These are phyloP conservation scores for Tetrapisispora arboricola DNA, from an alignment of 805 yeast species.

Conservation along the genomic window DNA sequence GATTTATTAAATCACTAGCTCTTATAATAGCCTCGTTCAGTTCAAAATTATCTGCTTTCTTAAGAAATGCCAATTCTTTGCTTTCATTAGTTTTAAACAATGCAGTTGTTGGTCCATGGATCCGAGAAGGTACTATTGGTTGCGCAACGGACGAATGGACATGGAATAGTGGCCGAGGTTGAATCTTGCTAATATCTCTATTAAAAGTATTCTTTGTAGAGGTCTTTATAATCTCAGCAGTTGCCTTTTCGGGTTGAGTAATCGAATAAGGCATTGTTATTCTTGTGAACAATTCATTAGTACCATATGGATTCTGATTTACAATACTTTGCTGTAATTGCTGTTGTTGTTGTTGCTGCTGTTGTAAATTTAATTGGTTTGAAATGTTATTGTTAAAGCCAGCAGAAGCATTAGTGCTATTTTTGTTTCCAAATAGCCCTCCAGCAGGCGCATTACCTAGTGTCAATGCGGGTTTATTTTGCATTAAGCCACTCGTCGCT, in stretches of 20 bases:
- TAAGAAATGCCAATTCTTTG: background rate
- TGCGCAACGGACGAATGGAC: background rate
- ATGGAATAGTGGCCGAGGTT: conserved; percentile 52
- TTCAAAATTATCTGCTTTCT: background rate
- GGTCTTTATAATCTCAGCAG: conserved; percentile 38
- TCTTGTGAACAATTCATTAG: conserved; percentile 52
- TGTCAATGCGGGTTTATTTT: conserved; percentile 3
- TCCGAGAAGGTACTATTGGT: background rate
- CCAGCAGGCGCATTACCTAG: conserved; percentile 5
- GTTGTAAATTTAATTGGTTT: too few species aligned
- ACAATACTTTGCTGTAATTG: conserved; percentile 27
- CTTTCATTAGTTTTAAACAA: background rate
- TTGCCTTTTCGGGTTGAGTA: conserved; percentile 34
- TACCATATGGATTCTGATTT: conserved; percentile 61
- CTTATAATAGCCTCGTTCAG: conserved; percentile 14
- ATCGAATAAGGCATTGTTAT: conserved; percentile 30
- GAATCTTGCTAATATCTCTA: conserved; percentile 48
- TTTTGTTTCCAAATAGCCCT: conserved; percentile 27
- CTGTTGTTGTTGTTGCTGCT: conserved; percentile 10
- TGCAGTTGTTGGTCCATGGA: background rate
- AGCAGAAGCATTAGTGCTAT: conserved; percentile 8
- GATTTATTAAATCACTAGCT: conserved; percentile 16
- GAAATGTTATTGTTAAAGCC: background rate
- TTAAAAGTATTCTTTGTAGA: conserved; percentile 49
- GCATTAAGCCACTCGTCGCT: conserved; percentile 6